phyloP scores from a whole-genome alignment of 1,139 yeast species.

The Magnusiomyces sp. region DNA sequence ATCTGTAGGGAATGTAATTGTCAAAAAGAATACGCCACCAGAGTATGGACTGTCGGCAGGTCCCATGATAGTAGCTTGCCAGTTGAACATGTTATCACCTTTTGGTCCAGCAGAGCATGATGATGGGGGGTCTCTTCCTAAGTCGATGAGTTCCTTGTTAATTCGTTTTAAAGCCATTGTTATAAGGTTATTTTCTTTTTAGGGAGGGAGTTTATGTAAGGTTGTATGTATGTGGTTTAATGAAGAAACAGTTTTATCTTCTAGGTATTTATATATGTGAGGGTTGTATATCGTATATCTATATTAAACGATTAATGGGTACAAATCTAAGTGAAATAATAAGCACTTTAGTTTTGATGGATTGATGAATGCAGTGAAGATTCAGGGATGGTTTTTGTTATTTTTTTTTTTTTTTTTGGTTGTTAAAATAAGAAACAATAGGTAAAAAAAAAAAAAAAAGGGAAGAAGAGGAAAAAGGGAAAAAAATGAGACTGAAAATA shows the following conservation, averaged over 20 bases:
- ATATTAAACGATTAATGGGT: too few species aligned
- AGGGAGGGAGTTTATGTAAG: too few species aligned
- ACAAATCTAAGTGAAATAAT: too few species aligned
- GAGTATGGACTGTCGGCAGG: constrained; percentile 92
- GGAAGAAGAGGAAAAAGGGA: neutral
- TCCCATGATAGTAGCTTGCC: constrained; percentile 97
- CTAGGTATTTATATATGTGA: too few species aligned
- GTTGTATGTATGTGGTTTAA: too few species aligned
- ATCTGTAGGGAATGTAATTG: constrained; percentile 91
- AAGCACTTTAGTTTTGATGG: too few species aligned
- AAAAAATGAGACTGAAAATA: neutral
- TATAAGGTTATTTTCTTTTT: too few species aligned
- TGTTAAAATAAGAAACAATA: constrained; percentile 1
- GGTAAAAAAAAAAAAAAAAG: constrained; percentile 4
- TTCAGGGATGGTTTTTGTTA: too few species aligned
- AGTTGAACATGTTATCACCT: constrained; percentile 90
- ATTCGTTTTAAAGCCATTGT: constrained; percentile 90
- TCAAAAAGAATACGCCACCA: constrained; percentile 85
- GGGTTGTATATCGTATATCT: too few species aligned
- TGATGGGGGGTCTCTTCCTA: constrained; percentile 98
- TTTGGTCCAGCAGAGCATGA: constrained; percentile 99
- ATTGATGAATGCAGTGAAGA: too few species aligned
- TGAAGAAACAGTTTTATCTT: too few species aligned
- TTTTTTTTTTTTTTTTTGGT: too few species aligned
- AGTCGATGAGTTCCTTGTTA: constrained; percentile 87